Base-by-base conservation (phyloP, 371 early-diverging fungal species). In the Nosema muscidifuracis region DNA sequence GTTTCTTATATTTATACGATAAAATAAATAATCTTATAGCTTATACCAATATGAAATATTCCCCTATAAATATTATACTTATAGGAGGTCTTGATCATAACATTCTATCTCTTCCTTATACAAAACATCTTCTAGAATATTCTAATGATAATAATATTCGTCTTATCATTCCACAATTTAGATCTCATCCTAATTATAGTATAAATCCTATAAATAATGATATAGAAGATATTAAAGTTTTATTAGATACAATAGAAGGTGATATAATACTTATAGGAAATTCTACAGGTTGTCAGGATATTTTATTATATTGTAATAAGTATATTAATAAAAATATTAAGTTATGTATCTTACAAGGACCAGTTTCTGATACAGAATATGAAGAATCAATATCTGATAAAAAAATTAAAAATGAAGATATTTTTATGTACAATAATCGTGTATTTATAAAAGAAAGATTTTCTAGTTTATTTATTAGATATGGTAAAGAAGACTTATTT, bases 361-460 rank as follows among this genome's bases (percentile, higher is more conserved):
- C 82, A n/a, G 82, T 82, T n/a, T 80, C 80, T 64, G 82, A 82
- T 71, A 64, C 71, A 57, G 82, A 82, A 65, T 73, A 71, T 44
- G 76, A 73, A 42, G 74, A 73, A 55, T n/a, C n/a, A n/a, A 43
- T 55, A 28, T 51, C 64, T 38, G 50, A 64, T 13, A 24, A 31
- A 36, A 22, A 56, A 13, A 67, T 67, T n/a, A n/a, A 31, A 15
- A 51, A 65, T 33, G n/a, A n/a, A n/a, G n/a, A n/a, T n/a, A n/a
- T n/a, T n/a, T 65, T 80, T 42, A 42, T n/a, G 3, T 65, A 68
- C 34, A 2, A 62, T 10, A 28, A 55, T 30, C 9, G 7, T n/a
- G 20, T 56, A 1, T 16, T 67, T 60, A 65, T 24, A 50, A 40
- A 60, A 53, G 65, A 73, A 43, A 71, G 82, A 60, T 73, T 67